A percentile compares a stretch with the other conserved stretches of the same genome.
phyloP scores from a whole-genome alignment of 202 grass and related monocot genomes.

The Zizania palustris region DNA sequence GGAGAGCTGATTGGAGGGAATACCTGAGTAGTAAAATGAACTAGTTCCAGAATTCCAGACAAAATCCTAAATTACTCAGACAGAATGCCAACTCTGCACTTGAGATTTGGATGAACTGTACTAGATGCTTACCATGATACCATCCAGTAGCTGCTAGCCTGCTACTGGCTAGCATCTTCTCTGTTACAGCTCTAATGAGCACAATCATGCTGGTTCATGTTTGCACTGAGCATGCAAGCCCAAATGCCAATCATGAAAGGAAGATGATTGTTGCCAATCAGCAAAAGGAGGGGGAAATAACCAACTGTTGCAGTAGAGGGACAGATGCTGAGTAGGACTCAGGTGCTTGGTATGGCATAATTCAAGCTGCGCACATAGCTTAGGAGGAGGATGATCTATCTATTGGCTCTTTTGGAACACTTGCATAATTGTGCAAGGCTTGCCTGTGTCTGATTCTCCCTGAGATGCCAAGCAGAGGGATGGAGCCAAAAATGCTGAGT shows the following conservation, averaged over 20 bases:
- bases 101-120: slow-evolving; percentile 41
- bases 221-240: slow-evolving; percentile 26
- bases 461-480: slow-evolving; percentile 21
- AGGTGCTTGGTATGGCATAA: slow-evolving; percentile 25
- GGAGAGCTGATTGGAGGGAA: background rate
- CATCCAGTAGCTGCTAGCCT: too few relatives aligned
- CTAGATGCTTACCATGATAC: slow-evolving; percentile 32
- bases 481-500: slow-evolving; percentile 31
- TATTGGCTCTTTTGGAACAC: background rate
- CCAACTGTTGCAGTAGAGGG: background rate
- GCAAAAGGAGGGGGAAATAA: background rate
- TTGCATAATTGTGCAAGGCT: slow-evolving; percentile 25
- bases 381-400: slow-evolving; percentile 18
- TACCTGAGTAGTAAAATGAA: background rate
- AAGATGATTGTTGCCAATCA: slow-evolving; percentile 41
- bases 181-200: slow-evolving; percentile 19
- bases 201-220: slow-evolving; percentile 26
- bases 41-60: background rate
- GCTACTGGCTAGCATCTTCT: slow-evolving; percentile 23
- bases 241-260: slow-evolving; percentile 39
- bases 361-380: background rate
- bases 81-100: background rate
- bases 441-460: slow-evolving; percentile 39
- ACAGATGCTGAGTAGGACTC: slow-evolving; percentile 42
- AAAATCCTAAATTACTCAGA: too few relatives aligned